These are phyloP conservation scores for Xylaria multiplex DNA, from an alignment of 2,329 filamentous ascomycete genomes.

Conservation along the genomic window DNA sequence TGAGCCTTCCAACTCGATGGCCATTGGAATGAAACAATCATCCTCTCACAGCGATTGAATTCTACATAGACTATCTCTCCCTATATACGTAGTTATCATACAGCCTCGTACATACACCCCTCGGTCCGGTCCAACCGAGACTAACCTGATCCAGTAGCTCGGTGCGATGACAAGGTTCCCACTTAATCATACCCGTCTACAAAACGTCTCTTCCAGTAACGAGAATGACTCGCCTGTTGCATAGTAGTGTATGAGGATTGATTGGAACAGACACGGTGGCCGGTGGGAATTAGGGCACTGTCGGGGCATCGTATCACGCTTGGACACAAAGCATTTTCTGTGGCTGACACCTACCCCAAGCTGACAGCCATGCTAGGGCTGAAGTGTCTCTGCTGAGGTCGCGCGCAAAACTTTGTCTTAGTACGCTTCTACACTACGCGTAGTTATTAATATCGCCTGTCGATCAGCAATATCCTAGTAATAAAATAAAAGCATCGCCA, in stretches of 20 bases:
- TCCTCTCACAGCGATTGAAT: no score
- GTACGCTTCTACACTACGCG: neutral
- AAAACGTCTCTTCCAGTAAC: slow-evolving; percentile 1
- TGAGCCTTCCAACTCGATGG: slow-evolving; percentile 15
- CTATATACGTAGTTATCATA: neutral
- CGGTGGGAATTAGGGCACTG: neutral
- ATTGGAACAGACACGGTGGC: slow-evolving; percentile 11
- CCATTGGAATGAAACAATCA: neutral
- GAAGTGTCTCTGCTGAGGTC: slow-evolving; percentile 12
- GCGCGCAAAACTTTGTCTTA: slow-evolving; percentile 3
- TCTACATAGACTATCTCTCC: neutral
- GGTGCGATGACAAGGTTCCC: slow-evolving; percentile 13
- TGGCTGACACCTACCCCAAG: neutral
- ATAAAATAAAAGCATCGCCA: neutral
- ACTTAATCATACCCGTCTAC: neutral
- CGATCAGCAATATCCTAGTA: slow-evolving; percentile 22
- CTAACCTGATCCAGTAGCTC: slow-evolving; percentile 31
- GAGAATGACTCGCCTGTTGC: slow-evolving; percentile 14
- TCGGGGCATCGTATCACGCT: slow-evolving; percentile 9
- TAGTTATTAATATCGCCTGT: slow-evolving; percentile 27
- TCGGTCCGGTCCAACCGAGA: slow-evolving; percentile 37
- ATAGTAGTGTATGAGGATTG: neutral
- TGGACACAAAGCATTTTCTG: neutral
- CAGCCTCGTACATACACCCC: slow-evolving; percentile 14
- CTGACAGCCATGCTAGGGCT: slow-evolving; percentile 13